phyloP scores from a whole-genome alignment of 495 filamentous ascomycete species.

The Polyplosphaeria fusca region DNA sequence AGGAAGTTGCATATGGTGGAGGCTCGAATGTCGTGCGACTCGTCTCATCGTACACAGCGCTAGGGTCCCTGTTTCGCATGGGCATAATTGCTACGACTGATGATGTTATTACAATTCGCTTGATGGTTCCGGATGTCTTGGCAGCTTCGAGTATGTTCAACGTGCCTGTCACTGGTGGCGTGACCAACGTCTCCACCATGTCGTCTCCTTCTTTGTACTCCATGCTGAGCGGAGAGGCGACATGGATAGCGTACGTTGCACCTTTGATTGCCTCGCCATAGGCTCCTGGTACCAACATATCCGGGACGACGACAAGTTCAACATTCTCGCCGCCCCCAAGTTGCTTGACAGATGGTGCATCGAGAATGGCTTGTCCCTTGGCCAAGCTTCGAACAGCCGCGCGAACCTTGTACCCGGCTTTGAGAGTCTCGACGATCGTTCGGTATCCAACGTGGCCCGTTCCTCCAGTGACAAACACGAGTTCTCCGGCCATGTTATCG shows the following conservation, averaged over 20 bases:
- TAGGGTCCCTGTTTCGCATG: too few relatives aligned
- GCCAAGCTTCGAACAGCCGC: slow-evolving; percentile 46
- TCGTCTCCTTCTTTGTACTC: slow-evolving; percentile 19
- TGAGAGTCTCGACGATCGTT: slow-evolving; percentile 32
- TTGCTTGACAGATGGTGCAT: slow-evolving; percentile 22
- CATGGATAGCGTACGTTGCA: slow-evolving; percentile 51
- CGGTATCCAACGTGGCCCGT: slow-evolving; percentile 42
- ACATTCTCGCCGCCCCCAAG: slow-evolving; percentile 35
- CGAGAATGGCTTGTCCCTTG: slow-evolving; percentile 19
- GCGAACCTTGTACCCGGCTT: slow-evolving; percentile 40
- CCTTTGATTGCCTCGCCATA: slow-evolving; percentile 49
- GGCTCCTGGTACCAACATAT: slow-evolving; percentile 45
- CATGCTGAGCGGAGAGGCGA: slow-evolving; percentile 46
- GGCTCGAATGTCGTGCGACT: not conserved
- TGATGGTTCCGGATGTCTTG: slow-evolving; percentile 35
- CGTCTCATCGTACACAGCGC: not conserved
- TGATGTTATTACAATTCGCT: slow-evolving; percentile 46
- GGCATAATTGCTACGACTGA: slow-evolving; percentile 41
- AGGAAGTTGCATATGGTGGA: slow-evolving; percentile 9
- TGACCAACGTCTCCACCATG: slow-evolving; percentile 34
- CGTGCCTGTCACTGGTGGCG: slow-evolving; percentile 42
- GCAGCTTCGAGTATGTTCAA: slow-evolving; percentile 44
- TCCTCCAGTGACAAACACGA: not conserved
- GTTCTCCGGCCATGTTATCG: not conserved
- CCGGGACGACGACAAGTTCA: slow-evolving; percentile 47